Conservation (phyloP, 129 eudicot genomes). For the Saussurea involucrata region DNA sequence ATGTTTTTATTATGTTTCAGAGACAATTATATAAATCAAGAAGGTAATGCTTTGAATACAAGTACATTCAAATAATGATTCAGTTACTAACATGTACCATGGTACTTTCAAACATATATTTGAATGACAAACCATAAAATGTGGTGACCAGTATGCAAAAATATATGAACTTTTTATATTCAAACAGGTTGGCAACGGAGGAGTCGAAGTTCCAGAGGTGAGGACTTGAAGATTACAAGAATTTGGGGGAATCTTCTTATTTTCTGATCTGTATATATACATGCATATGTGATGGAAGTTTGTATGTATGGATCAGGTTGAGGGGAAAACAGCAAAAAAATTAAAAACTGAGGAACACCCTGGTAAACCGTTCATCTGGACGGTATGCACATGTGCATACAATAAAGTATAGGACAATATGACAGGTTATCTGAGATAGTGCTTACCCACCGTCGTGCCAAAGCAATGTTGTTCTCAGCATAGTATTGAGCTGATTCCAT, state of each 20-base stretch:
- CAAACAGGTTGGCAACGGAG: neutral
- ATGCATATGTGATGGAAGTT: neutral
- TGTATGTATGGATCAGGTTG: no score
- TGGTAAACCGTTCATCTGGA: no score
- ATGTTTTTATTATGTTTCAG: neutral
- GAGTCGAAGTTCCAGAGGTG: neutral
- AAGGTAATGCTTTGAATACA: neutral
- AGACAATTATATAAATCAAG: neutral
- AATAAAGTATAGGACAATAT: neutral
- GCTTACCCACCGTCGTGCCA: conserved; percentile 86
- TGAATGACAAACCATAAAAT: neutral
- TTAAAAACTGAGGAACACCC: no score
- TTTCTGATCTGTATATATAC: neutral
- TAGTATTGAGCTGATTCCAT: conserved; percentile 70
- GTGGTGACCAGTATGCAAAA: neutral
- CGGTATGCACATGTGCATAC: no score
- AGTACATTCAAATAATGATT: neutral
- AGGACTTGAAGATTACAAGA: neutral
- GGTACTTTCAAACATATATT: neutral
- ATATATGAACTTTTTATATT: no score
- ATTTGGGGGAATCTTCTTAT: neutral
- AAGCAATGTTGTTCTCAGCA: conserved; percentile 46
- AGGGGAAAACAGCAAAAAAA: no score
- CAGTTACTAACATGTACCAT: neutral
- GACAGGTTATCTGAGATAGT: conserved; percentile 30